Evolutionary conservation across 2,329 filamentous ascomycete genomes (phyloP), one percentile per base, ranked within the genome.

Genomic region (Bipolaris victoriae): DNA sequence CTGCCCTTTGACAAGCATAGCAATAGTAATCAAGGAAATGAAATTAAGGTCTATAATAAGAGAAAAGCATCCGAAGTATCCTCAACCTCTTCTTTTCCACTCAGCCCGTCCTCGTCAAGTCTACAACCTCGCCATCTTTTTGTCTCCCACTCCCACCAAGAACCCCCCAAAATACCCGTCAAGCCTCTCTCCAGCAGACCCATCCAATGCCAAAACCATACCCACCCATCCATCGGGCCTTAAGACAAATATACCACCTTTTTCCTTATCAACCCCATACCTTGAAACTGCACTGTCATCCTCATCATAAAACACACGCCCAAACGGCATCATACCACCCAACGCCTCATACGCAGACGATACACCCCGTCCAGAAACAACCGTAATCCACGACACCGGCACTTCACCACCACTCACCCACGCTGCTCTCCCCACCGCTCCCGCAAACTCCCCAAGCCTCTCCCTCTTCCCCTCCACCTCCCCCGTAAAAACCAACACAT

Each of bases 401-500:
- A 44, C 46, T 31, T 60, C 46, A 1, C 41, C 5, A 13, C 63
- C 50, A 31, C 58, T 59, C 37, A 71, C 59, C 56, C 62, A 65
- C 4, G 33, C 9, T 5, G 58, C 55, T 26, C 16, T 33, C 3
- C 15, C 33, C 3, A 66, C 31, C 4, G 60, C 57, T 1, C 43
- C 26, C 6, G 60, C 62, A 50, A 72, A 64, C 0, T 60, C 54
- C 43, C 63, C 13, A 3, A 65, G 45, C 2, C 50, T 35, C 3
- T 36, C 1, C 26, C 58, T 58, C 2, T 67, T 68, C 3, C 43
- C 26, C 3, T 54, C 18, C 7, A 75, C 65, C 4, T 77, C 64
- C 15, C 79, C 78, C 5, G 71, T 65, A 44, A 83, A 82, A 3
- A 82, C 60, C 5, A 80, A 54, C 11, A 82, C 68, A 47, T 77